Conservation (phyloP, 345 rosid species). For the Turritis glabra region DNA sequence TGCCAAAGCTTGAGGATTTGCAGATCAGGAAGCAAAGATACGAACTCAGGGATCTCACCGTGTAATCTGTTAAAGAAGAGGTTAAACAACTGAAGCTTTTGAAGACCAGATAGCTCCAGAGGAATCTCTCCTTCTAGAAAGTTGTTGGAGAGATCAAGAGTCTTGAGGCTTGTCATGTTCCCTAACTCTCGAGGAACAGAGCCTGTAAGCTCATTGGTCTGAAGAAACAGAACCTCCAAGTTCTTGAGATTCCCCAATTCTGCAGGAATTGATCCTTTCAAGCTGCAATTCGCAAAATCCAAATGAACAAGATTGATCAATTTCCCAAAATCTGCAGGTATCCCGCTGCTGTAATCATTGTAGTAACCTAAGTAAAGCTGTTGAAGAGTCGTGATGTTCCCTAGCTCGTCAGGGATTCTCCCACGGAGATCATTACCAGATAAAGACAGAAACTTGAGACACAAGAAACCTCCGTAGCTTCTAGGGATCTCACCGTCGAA, state of each 20-base stretch:
- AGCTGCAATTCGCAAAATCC: slow-evolving; percentile 75
- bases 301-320: slow-evolving; percentile 62
- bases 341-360: slow-evolving; percentile 71
- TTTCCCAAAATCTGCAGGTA: slow-evolving; percentile 67
- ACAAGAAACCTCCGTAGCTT: slow-evolving; percentile 55
- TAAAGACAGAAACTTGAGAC: slow-evolving; percentile 65
- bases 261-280: slow-evolving; percentile 69
- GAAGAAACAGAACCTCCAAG: slow-evolving; percentile 69
- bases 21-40: slow-evolving; percentile 59
- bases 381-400: slow-evolving; percentile 63
- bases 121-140: slow-evolving; percentile 78
- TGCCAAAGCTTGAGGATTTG: slow-evolving; percentile 71
- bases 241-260: slow-evolving; percentile 66
- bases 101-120: slow-evolving; percentile 59
- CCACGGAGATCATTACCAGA: slow-evolving; percentile 82
- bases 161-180: slow-evolving; percentile 63
- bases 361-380: slow-evolving; percentile 72
- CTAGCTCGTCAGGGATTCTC: slow-evolving; percentile 65
- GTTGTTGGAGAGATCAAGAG: slow-evolving; percentile 81
- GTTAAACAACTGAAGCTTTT: slow-evolving; percentile 61
- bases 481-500: slow-evolving; percentile 70
- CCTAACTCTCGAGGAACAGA: slow-evolving; percentile 68
- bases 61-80: slow-evolving; percentile 78
- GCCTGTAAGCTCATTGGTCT: slow-evolving; percentile 67
- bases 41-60: slow-evolving; percentile 73